Evolutionary conservation across 495 filamentous ascomycete species (phyloP).

Genomic region (Echria macrotheca): DNA sequence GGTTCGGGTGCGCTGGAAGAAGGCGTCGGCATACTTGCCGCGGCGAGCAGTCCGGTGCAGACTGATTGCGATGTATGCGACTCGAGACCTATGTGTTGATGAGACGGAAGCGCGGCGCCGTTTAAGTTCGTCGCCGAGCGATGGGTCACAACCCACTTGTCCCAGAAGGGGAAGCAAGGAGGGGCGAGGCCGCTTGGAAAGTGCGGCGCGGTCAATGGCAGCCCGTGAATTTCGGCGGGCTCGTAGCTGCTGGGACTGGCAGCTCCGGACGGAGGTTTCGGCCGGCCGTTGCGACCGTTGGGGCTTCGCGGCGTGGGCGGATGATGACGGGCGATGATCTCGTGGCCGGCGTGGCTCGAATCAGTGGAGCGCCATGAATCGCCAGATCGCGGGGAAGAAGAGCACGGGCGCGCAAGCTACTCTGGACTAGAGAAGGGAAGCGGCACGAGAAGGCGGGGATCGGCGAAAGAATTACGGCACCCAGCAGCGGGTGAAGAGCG

Average conservation of each 20-base stretch:
- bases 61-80: constrained; percentile 3
- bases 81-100: neutral
- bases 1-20: constrained; percentile 38
- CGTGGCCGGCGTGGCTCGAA: constrained; percentile 1
- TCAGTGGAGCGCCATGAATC: constrained; percentile 12
- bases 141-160: constrained; percentile 1
- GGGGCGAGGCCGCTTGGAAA: neutral
- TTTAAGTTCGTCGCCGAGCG: neutral
- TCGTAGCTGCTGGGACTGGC: neutral
- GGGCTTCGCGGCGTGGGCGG: neutral
- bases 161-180: constrained; percentile 1
- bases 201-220: neutral
- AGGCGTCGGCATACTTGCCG: constrained; percentile 46
- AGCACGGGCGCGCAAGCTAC: neutral
- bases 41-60: neutral
- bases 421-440: neutral
- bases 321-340: neutral
- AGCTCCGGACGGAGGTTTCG: no score
- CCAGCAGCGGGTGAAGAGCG: neutral
- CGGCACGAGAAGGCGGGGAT: neutral
- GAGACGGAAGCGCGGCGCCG: neutral
- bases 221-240: neutral
- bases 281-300: constrained; percentile 2
- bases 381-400: constrained; percentile 8
- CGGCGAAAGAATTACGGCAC: neutral